Conservation (phyloP, 2,329 filamentous ascomycete species). For the Cladosporium sp. region DNA sequence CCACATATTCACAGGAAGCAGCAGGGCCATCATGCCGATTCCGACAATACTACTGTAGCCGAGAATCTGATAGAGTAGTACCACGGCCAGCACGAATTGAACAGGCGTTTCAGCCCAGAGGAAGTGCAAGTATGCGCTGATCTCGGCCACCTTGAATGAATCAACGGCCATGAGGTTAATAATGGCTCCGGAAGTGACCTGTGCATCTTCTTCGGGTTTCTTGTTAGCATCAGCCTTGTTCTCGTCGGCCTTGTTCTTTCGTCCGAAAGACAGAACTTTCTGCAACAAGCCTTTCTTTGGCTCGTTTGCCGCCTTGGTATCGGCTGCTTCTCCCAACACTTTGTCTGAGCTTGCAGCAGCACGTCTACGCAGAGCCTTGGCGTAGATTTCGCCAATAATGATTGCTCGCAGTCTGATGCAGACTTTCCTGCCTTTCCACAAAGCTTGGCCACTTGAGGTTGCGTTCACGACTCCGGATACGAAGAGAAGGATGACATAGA, state of each 20-base stretch:
- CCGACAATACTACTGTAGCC: slow-evolving; percentile 92
- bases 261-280: slow-evolving; percentile 52
- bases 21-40: slow-evolving; percentile 80
- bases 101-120: slow-evolving; percentile 88
- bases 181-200: slow-evolving; percentile 93
- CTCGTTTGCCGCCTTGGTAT: slow-evolving; percentile 43
- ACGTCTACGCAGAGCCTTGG: slow-evolving; percentile 88
- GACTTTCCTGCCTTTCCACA: slow-evolving; percentile 92
- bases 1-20: slow-evolving; percentile 84
- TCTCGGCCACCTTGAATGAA: slow-evolving; percentile 96
- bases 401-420: slow-evolving; percentile 91
- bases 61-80: slow-evolving; percentile 82
- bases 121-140: slow-evolving; percentile 92
- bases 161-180: slow-evolving; percentile 99
- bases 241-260: slow-evolving; percentile 55
- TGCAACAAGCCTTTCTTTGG: slow-evolving; percentile 41
- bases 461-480: slow-evolving; percentile 78
- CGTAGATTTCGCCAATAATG: slow-evolving; percentile 95
- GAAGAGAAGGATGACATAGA: slow-evolving; percentile 88
- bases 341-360: slow-evolving; percentile 73
- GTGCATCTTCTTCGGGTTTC: slow-evolving; percentile 35
- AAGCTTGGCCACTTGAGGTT: slow-evolving; percentile 74
- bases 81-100: slow-evolving; percentile 76
- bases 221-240: slow-evolving; percentile 36
- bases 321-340: slow-evolving; percentile 52